A percentile compares a stretch with the other conserved stretches of the same genome.
Evolutionary conservation across 2,329 filamentous ascomycete species (phyloP).

Genomic region (Fusarium sp.): DNA sequence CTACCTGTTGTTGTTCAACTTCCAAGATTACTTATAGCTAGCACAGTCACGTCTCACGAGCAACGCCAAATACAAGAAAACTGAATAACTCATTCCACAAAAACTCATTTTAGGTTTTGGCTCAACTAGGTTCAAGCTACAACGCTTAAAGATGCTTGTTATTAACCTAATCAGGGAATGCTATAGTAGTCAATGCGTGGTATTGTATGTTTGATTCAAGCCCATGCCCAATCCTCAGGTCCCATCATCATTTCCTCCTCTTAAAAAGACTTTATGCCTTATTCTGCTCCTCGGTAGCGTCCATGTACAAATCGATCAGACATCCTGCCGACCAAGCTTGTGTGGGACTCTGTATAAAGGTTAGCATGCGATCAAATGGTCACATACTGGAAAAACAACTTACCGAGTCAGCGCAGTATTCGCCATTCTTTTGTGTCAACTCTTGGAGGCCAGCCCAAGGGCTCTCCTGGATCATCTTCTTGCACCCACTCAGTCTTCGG

Average conservation of each 20-base stretch:
- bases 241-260: slow-evolving; percentile 17
- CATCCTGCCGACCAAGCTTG: slow-evolving; percentile 97
- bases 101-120: neutral
- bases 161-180: slow-evolving; percentile 40
- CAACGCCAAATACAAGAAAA: neutral
- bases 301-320: slow-evolving; percentile 95
- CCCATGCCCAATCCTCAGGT: slow-evolving; percentile 22
- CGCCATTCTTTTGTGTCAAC: slow-evolving; percentile 90
- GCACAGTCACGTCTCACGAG: neutral
- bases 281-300: slow-evolving; percentile 73
- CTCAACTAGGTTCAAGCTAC: neutral
- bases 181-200: slow-evolving; percentile 17
- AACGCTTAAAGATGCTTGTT: slow-evolving; percentile 27
- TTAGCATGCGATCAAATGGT: slow-evolving; percentile 21
- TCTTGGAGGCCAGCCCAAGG: slow-evolving; percentile 93
- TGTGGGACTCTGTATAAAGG: slow-evolving; percentile 77
- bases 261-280: slow-evolving; percentile 13
- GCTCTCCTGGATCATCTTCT: slow-evolving; percentile 82
- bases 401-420: slow-evolving; percentile 88
- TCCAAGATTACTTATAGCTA: too few species aligned
- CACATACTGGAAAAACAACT: slow-evolving; percentile 50
- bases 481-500: slow-evolving; percentile 82
- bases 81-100: neutral
- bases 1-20: neutral
- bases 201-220: slow-evolving; percentile 22